Evolutionary conservation across 2,329 filamentous ascomycete genomes (phyloP).

Genomic region (Phialophora verrucosa): DNA sequence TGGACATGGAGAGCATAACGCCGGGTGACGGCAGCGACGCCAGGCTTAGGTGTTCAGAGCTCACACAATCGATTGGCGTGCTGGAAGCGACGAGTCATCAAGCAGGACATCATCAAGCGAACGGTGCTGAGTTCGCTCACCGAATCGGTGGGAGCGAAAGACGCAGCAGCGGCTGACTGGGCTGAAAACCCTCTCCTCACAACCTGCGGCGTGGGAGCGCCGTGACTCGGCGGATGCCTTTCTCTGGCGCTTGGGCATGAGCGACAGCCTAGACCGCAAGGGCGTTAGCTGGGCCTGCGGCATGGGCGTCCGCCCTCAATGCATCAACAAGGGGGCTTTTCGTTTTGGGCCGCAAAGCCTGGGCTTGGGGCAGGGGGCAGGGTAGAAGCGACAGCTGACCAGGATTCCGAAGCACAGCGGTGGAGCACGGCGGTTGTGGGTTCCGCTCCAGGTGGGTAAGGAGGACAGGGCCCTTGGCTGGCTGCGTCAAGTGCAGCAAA

Average conservation of each 20-base stretch:
- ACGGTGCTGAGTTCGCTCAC: slow-evolving; percentile 8
- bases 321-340: neutral
- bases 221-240: slow-evolving; percentile 16
- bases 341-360: slow-evolving; percentile 1
- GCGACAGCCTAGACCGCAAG: neutral
- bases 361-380: slow-evolving; percentile 26
- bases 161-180: slow-evolving; percentile 21
- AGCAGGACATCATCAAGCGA: neutral
- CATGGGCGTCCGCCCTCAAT: neutral
- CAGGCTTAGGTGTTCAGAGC: neutral
- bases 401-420: slow-evolving; percentile 20
- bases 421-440: slow-evolving; percentile 35
- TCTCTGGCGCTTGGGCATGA: slow-evolving; percentile 8
- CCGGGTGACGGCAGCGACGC: neutral
- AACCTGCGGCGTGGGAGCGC: slow-evolving; percentile 1
- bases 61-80: slow-evolving; percentile 3
- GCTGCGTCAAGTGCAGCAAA: slow-evolving; percentile 22
- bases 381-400: slow-evolving; percentile 30
- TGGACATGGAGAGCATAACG: slow-evolving; percentile 10
- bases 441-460: slow-evolving; percentile 18
- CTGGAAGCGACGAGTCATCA: neutral
- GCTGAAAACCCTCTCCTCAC: slow-evolving; percentile 2
- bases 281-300: neutral
- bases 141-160: slow-evolving; percentile 13
- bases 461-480: neutral